These are phyloP conservation scores for Clavispora asparagi DNA, from an alignment of 805 yeast genomes.

Conservation along the genomic window DNA sequence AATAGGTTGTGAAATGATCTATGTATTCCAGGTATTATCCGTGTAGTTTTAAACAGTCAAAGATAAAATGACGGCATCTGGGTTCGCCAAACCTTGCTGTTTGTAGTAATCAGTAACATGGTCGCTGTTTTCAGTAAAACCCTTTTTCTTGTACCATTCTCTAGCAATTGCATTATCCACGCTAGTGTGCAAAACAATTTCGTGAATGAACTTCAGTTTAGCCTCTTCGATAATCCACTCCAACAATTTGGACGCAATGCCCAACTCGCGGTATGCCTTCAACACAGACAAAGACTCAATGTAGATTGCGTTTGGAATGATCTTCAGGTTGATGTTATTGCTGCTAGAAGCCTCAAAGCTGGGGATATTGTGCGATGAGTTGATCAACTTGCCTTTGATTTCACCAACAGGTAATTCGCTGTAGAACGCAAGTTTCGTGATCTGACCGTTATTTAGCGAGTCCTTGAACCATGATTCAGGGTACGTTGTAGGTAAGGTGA, in stretches of 20 bases:
- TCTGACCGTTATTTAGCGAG: constrained; percentile 42
- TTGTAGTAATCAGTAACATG: constrained; percentile 45
- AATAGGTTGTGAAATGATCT: too few species aligned
- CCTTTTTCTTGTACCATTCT: constrained; percentile 48
- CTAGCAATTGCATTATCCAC: constrained; percentile 35
- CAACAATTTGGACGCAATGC: constrained; percentile 58
- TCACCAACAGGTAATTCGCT: constrained; percentile 81
- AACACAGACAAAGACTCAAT: constrained; percentile 67
- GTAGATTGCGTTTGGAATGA: constrained; percentile 50
- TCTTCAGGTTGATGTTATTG: constrained; percentile 17
- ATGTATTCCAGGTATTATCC: too few species aligned
- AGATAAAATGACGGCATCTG: constrained; percentile 43
- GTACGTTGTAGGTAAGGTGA: constrained; percentile 47
- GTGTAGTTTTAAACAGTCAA: constrained; percentile 19
- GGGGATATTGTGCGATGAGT: constrained; percentile 36
- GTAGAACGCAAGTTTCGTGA: constrained; percentile 57
- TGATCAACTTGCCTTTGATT: constrained; percentile 50
- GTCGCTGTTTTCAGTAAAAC: constrained; percentile 37
- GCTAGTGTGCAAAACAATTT: constrained; percentile 51
- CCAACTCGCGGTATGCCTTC: constrained; percentile 53
- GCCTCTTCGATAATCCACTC: constrained; percentile 54
- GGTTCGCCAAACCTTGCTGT: constrained; percentile 38
- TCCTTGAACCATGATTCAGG: constrained; percentile 49
- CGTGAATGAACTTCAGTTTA: constrained; percentile 47
- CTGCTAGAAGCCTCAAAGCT: constrained; percentile 21